These are phyloP conservation scores for Escallonia rubra DNA, from an alignment of 129 eudicot genomes.

Conservation along the genomic window DNA sequence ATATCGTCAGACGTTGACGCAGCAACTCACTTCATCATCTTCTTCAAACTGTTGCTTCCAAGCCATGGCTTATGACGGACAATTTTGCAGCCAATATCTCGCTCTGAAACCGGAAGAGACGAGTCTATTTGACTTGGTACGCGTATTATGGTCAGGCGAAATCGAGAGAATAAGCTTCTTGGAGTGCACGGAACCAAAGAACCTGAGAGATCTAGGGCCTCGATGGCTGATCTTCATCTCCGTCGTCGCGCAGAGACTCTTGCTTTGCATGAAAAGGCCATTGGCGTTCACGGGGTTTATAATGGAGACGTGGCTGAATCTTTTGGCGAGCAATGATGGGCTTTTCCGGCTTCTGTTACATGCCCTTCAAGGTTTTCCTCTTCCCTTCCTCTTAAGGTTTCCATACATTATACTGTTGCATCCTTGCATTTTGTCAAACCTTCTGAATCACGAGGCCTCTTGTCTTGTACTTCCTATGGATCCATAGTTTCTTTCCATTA, in stretches of 20 bases:
- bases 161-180: conserved; percentile 24
- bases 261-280: conserved; percentile 29
- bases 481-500: too few relatives aligned
- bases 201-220: conserved; percentile 12
- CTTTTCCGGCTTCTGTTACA: conserved; percentile 29
- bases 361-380: conserved; percentile 29
- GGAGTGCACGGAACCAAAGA: conserved; percentile 8
- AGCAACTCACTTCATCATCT: not conserved
- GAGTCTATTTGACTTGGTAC: conserved; percentile 32
- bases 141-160: conserved; percentile 30
- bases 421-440: too few relatives aligned
- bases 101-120: conserved; percentile 52
- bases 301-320: conserved; percentile 47
- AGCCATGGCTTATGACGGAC: conserved; percentile 31
- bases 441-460: too few relatives aligned
- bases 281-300: conserved; percentile 36
- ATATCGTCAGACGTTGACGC: not conserved
- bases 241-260: conserved; percentile 33
- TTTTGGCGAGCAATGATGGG: conserved; percentile 54
- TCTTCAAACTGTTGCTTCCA: conserved; percentile 19
- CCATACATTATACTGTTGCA: too few relatives aligned
- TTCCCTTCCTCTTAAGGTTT: too few relatives aligned
- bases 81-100: conserved; percentile 40
- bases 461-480: too few relatives aligned
- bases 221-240: conserved; percentile 65